Base-by-base conservation (phyloP, 2,329 filamentous ascomycete genomes). In the Proliferodiscus dingleyae region DNA sequence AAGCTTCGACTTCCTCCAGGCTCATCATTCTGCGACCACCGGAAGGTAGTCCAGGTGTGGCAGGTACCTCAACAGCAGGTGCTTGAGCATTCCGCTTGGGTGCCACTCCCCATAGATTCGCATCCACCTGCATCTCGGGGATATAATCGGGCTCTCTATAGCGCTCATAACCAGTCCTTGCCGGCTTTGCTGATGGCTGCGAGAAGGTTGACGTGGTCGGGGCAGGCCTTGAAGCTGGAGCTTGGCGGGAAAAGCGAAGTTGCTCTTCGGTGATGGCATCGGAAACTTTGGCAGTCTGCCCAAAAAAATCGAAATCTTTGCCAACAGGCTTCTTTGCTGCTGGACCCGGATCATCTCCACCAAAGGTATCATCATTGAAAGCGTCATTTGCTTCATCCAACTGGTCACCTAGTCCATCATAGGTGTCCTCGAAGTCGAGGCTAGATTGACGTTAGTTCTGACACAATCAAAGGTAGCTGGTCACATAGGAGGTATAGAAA, bases 351-450 rank as follows among this genome's bases (percentile, higher is more conserved):
- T 66, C 68, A 47, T 72, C 75, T 46, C 67, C 68, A 21, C 79
- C 87, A 64, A 98, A 98, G 2, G 93, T 98, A 64, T 97, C 93
- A 60, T 97, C 89, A 67, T 98, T 98, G 75, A 96, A 89, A 41
- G 79, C 89, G 72, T 98, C 93, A 61, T 91, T 87, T 16, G 87
- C 84, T 64, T 98, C 91, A 60, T 95, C 84, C 28, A 98, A 82
- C 66, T 87, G 82, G 62, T 95, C 87, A 46, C 89, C 93, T 32
- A 98, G 74, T 15, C 91, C 91, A 67, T 98, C 93, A 64, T 97
- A 97, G 29, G 91, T 97, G 64, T 98, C 89, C 60, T 98, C 93
- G 58, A 97, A 98, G 60, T 97, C 87, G 60, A 87, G 78, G 45
- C 81, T 85, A 37, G 15, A 28, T 43, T 11, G 11, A 26, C 18